These are phyloP conservation scores for Phanerodontia chrysosporium DNA, from an alignment of 768 basidiomycete species.

Conservation along the genomic window DNA sequence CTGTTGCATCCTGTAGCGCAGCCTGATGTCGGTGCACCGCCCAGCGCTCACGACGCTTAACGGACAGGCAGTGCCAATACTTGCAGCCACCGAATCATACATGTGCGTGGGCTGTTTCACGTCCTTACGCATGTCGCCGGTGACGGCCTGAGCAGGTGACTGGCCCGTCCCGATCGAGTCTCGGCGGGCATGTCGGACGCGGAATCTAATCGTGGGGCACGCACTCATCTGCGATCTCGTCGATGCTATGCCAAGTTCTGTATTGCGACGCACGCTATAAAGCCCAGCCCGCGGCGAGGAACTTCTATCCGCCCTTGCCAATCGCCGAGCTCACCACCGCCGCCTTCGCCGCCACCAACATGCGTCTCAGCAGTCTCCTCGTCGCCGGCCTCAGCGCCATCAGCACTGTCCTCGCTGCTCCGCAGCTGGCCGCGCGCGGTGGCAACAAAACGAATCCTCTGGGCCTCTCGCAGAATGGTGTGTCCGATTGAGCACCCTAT, in stretches of 20 bases:
- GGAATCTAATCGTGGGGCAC: background rate
- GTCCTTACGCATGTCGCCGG: no score
- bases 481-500: no score
- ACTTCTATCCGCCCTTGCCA: background rate
- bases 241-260: background rate
- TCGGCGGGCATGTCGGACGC: background rate
- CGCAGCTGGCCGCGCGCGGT: slow-evolving; percentile 4
- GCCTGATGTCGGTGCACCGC: no score
- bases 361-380: slow-evolving; percentile 6
- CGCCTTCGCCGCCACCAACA: background rate
- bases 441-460: background rate
- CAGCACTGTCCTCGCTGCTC: slow-evolving; percentile 14
- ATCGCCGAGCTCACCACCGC: background rate
- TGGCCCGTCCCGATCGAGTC: background rate
- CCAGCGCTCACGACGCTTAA: no score
- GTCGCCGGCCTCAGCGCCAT: slow-evolving; percentile 16
- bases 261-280: background rate
- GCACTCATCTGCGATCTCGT: background rate
- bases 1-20: no score
- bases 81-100: no score
- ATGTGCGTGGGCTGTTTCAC: no score
- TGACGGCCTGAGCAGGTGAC: background rate
- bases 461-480: slow-evolving; percentile 1
- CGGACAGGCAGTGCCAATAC: no score
- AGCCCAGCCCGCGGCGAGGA: background rate